phyloP scores from a whole-genome alignment of 169 alveolate genomes.

The Amoebophrya sp. region DNA sequence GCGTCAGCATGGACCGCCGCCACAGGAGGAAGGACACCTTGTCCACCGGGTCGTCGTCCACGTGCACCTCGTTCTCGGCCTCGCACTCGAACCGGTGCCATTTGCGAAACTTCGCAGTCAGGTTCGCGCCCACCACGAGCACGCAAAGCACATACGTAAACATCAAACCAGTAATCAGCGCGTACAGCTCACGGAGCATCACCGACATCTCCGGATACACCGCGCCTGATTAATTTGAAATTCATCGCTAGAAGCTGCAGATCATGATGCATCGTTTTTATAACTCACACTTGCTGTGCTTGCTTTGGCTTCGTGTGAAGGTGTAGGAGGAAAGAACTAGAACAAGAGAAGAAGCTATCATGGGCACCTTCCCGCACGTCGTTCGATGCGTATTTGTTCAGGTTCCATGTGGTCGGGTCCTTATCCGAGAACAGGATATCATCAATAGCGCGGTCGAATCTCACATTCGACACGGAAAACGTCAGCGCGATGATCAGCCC shows the following conservation, averaged over 20 bases:
- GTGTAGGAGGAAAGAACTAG: too few relatives aligned
- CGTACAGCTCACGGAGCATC: neutral
- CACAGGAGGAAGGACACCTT: neutral
- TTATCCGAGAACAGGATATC: neutral
- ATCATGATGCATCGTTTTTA: too few relatives aligned
- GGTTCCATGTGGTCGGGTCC: neutral
- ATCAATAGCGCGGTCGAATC: neutral
- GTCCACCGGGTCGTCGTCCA: neutral
- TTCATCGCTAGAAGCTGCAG: too few relatives aligned
- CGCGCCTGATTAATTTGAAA: too few relatives aligned
- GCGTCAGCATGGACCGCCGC: neutral
- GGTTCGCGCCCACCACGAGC: neutral
- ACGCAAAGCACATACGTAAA: neutral
- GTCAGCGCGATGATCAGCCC: neutral
- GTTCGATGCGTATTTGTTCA: neutral
- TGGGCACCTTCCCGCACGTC: neutral
- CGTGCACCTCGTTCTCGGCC: neutral
- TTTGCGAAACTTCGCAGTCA: neutral
- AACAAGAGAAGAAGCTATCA: too few relatives aligned
- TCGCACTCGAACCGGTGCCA: neutral
- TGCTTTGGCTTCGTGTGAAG: too few relatives aligned
- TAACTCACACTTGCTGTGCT: too few relatives aligned
- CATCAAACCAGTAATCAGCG: neutral
- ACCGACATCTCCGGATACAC: neutral
- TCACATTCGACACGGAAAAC: neutral